Percentiles rank a stretch among this genome's conserved stretches.
phyloP scores from a whole-genome alignment of 352 stramenopile species.

The Aphanomyces stellatus region DNA sequence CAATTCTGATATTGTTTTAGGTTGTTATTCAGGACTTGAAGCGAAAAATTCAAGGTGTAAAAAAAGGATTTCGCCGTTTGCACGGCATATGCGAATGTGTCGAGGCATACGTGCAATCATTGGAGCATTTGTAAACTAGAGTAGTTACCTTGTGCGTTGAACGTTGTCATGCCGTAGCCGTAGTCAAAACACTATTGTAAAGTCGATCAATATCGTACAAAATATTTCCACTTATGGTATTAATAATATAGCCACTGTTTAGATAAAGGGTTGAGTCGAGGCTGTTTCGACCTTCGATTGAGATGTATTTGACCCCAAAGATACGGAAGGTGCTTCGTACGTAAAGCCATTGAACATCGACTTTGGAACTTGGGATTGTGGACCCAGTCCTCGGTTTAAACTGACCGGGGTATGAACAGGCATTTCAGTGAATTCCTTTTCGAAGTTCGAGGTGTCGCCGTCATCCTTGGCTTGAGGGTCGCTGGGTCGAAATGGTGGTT shows the following conservation, averaged over 20 bases:
- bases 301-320: slow-evolving; percentile 78
- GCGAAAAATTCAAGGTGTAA: not conserved
- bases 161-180: not conserved
- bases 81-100: not conserved
- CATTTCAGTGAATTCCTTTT: slow-evolving; percentile 84
- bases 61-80: slow-evolving; percentile 2
- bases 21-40: not conserved
- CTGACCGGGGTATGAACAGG: slow-evolving; percentile 75
- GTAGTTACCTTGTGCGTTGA: no score
- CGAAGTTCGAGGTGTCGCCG: slow-evolving; percentile 85
- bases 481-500: slow-evolving; percentile 81
- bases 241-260: not conserved
- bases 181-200: not conserved
- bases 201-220: no score
- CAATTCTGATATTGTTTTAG: no score
- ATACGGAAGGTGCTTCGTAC: slow-evolving; percentile 75
- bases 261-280: slow-evolving; percentile 9
- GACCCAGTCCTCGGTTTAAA: slow-evolving; percentile 41
- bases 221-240: no score
- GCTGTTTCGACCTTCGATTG: slow-evolving; percentile 69
- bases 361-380: slow-evolving; percentile 37
- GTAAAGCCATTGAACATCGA: slow-evolving; percentile 85
- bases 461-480: slow-evolving; percentile 78
- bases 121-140: no score
- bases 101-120: not conserved